Percentiles rank a stretch among this genome's conserved stretches.
These are phyloP conservation scores for Acephala macrosclerotiorum DNA, from an alignment of 2,329 filamentous ascomycete species.

Conservation along the genomic window DNA sequence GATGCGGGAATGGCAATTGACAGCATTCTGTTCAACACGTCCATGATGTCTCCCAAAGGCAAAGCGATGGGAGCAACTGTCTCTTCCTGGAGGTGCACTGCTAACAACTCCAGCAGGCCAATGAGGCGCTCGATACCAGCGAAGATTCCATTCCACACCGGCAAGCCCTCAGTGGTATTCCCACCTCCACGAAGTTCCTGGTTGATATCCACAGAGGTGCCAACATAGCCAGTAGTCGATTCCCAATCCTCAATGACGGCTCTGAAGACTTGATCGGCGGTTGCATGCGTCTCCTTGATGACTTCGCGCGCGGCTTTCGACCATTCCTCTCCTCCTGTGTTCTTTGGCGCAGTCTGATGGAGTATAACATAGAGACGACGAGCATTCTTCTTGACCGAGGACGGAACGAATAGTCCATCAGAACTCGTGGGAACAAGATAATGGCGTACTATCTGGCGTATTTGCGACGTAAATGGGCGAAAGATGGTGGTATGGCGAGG, in stretches of 20 bases:
- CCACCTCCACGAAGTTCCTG: slow-evolving; percentile 57
- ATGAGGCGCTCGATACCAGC: slow-evolving; percentile 75
- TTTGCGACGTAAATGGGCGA: slow-evolving; percentile 75
- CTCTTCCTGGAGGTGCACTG: slow-evolving; percentile 65
- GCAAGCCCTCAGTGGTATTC: slow-evolving; percentile 59
- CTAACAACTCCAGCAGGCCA: slow-evolving; percentile 70
- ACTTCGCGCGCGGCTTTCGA: slow-evolving; percentile 67
- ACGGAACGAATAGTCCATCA: slow-evolving; percentile 56
- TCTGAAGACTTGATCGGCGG: slow-evolving; percentile 80
- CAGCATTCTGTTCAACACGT: slow-evolving; percentile 74
- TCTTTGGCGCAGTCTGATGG: slow-evolving; percentile 83
- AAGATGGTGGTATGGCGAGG: slow-evolving; percentile 86
- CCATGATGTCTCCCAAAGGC: slow-evolving; percentile 71
- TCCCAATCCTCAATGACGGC: slow-evolving; percentile 85
- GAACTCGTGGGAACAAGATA: slow-evolving; percentile 71
- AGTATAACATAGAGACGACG: slow-evolving; percentile 74
- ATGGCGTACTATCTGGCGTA: slow-evolving; percentile 65
- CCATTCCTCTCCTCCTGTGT: slow-evolving; percentile 81
- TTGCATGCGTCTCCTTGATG: slow-evolving; percentile 71
- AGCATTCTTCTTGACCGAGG: slow-evolving; percentile 62
- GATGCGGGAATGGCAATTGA: slow-evolving; percentile 61
- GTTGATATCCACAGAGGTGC: slow-evolving; percentile 53
- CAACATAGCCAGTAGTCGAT: slow-evolving; percentile 61
- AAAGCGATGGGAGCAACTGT: slow-evolving; percentile 72
- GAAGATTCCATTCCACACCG: slow-evolving; percentile 76